A percentile compares a stretch with the other conserved stretches of the same genome.
These are phyloP conservation scores for Kwoniella shandongensis DNA, from an alignment of 768 basidiomycete genomes.

Conservation along the genomic window DNA sequence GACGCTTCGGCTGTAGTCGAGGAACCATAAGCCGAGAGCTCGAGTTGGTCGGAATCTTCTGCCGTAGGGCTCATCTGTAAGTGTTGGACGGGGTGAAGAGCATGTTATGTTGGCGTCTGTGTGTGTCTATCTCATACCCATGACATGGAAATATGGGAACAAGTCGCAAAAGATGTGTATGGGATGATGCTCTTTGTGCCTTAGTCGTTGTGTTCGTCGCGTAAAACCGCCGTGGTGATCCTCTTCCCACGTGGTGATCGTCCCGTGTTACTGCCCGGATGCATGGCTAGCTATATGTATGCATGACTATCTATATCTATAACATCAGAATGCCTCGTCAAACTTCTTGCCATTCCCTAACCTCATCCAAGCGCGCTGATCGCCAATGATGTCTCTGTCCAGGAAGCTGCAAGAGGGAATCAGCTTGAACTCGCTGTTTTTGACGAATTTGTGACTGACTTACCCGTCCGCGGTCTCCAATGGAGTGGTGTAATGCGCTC, in stretches of 20 bases:
- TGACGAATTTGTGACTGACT: background rate
- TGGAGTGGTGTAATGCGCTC: constrained; percentile 13
- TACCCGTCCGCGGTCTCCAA: constrained; percentile 1
- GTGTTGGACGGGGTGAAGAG: no score
- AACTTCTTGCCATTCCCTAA: constrained; percentile 9
- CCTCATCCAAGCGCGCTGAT: constrained; percentile 8
- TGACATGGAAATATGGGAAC: no score
- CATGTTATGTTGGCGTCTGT: background rate
- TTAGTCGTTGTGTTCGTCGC: no score
- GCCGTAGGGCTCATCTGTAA: constrained; percentile 14
- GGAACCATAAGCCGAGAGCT: constrained; percentile 15
- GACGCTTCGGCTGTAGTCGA: background rate
- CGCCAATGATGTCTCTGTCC: constrained; percentile 6
- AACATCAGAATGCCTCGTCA: constrained; percentile 8
- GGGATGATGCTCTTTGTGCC: no score
- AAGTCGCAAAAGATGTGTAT: no score
- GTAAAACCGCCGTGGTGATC: no score
- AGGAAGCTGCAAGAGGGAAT: constrained; percentile 2
- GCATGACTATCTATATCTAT: no score
- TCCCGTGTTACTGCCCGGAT: no score
- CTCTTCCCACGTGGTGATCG: no score
- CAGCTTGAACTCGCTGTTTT: no score
- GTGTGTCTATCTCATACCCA: no score
- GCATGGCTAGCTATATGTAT: no score
- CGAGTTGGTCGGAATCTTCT: constrained; percentile 17